A percentile compares a stretch with the other conserved stretches of the same genome.
phyloP scores from a whole-genome alignment of 1,284 basidiomycete species.

The Ustilago lituana region DNA sequence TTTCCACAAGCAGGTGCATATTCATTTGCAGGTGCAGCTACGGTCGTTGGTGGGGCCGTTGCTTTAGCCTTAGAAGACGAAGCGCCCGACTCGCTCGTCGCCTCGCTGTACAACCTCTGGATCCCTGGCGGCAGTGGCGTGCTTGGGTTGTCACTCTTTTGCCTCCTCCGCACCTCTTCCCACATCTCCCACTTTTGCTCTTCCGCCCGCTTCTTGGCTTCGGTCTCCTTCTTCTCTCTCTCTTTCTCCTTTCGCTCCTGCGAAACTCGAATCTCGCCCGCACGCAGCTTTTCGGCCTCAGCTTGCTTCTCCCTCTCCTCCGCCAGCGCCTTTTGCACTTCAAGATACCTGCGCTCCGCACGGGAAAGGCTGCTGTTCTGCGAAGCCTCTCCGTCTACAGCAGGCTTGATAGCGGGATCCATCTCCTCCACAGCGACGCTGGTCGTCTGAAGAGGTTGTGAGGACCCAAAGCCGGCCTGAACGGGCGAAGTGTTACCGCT shows the following conservation, averaged over 20 bases:
- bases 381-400: slow-evolving; percentile 13
- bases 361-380: slow-evolving; percentile 16
- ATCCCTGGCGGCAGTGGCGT: slow-evolving; percentile 31
- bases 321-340: slow-evolving; percentile 47
- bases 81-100: neutral
- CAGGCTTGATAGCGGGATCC: slow-evolving; percentile 42
- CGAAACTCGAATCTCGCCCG: slow-evolving; percentile 19
- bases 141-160: slow-evolving; percentile 18
- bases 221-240: slow-evolving; percentile 40
- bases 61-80: neutral
- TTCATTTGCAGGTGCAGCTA: neutral
- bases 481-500: slow-evolving; percentile 21
- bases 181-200: slow-evolving; percentile 57
- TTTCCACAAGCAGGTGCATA: too few relatives aligned
- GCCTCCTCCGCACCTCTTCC: slow-evolving; percentile 51
- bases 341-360: slow-evolving; percentile 48
- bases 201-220: slow-evolving; percentile 40
- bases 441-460: slow-evolving; percentile 6
- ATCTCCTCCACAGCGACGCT: slow-evolving; percentile 21
- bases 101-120: slow-evolving; percentile 39
- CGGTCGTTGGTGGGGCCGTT: neutral
- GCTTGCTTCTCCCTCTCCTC: slow-evolving; percentile 50
- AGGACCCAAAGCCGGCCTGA: slow-evolving; percentile 7
- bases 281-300: slow-evolving; percentile 36
- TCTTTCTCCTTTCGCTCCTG: slow-evolving; percentile 40